Conservation (phyloP, 1,139 yeast genomes). For the Diutina sp. region DNA sequence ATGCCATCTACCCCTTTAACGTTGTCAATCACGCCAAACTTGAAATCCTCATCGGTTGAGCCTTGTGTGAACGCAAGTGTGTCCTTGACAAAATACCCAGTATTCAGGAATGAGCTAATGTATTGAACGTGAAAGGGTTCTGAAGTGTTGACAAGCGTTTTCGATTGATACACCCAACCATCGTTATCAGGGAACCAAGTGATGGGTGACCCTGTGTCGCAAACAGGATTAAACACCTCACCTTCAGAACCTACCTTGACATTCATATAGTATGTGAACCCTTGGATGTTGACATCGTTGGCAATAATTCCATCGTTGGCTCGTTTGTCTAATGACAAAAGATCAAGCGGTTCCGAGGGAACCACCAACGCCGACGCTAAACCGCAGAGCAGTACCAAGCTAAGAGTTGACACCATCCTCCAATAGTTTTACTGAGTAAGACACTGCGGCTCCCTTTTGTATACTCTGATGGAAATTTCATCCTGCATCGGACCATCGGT, state of each 20-base stretch:
- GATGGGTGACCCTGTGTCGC: neutral
- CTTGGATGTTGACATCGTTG: neutral
- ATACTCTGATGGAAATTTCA: too few relatives aligned
- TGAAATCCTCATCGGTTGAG: neutral
- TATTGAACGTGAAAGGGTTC: neutral
- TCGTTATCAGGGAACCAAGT: neutral
- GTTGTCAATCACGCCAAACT: too few relatives aligned
- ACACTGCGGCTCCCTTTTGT: too few relatives aligned
- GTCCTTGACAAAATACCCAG: neutral
- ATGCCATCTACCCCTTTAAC: neutral
- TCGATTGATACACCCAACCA: neutral
- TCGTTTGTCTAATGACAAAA: neutral
- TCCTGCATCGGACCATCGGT: too few relatives aligned
- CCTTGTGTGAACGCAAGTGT: neutral
- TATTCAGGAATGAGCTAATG: neutral
- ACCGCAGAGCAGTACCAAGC: neutral
- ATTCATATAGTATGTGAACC: neutral
- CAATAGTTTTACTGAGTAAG: too few relatives aligned
- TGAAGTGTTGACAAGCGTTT: neutral
- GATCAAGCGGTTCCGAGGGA: neutral
- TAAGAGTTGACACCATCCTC: neutral
- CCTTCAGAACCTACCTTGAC: neutral
- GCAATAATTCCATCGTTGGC: neutral
- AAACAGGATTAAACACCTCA: neutral
- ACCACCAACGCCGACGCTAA: neutral